Evolutionary conservation across 2,329 filamentous ascomycete genomes (phyloP), one percentile per base, ranked within the genome.

Genomic region (Colletotrichum zoysiae): DNA sequence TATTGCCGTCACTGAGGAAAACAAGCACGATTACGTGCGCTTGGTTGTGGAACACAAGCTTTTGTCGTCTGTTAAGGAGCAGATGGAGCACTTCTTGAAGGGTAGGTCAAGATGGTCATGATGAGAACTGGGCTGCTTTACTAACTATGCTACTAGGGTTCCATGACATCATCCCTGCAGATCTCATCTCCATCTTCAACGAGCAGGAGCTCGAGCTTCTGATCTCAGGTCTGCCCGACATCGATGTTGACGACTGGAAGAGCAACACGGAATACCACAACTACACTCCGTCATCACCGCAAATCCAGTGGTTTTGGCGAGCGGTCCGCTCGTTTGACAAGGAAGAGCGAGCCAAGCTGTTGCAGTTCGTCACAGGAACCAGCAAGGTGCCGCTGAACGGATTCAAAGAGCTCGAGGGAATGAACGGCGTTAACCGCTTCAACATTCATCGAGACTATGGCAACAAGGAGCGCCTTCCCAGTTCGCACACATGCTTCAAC

Each of bases 281-380:
- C 82, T 99, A 99, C 84, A 94, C 90, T 5, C 92, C 94, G 42
- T 95, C 95, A 0, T 98, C 96, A 3, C 93, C 94, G 56, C 97
- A 99, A 81, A 97, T 99, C 71, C 95, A 98, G 81, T 99, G 96
- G 96, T 99, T 99, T 90, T 99, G 96, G 96, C 92, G 97, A 78
- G 96, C 96, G 35, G 91, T 99, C 55, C 92, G 96, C 77, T 97
- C 95, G 5, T 99, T 98, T 79, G 97, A 98, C 85, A 98, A 98
- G 84, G 97, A 99, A 84, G 97, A 99, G 84, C 93, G 94, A 73
- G 96, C 96, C 77, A 99, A 99, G 83, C 86, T 99, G 74, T 88
- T 99, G 56, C 96, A 99, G 79, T 99, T 99, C 81, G 96, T 99
- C 76, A 99, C 97, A 1, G 96, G 96, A 80, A 99, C 97, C 23